Percentiles rank a stretch among this genome's conserved stretches.
These are phyloP conservation scores for Leccinum uliginosum DNA, from an alignment of 768 basidiomycete species.

Conservation along the genomic window DNA sequence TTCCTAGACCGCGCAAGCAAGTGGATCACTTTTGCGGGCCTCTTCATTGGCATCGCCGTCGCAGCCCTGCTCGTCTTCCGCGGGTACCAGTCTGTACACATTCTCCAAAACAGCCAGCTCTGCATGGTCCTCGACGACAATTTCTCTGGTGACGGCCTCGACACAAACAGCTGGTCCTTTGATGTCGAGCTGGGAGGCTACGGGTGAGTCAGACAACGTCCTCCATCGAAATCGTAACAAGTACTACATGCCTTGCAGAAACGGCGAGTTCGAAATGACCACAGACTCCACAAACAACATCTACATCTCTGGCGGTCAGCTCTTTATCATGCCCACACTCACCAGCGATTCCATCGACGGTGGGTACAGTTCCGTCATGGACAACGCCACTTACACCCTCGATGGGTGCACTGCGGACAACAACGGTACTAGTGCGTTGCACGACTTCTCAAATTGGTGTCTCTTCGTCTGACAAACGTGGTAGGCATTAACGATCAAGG, in stretches of 20 bases:
- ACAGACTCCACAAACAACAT: slow-evolving; percentile 37
- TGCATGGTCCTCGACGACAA: slow-evolving; percentile 48
- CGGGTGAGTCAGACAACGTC: slow-evolving; percentile 29
- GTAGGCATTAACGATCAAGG: slow-evolving; percentile 16
- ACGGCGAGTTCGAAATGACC: slow-evolving; percentile 57
- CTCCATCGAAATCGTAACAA: not conserved
- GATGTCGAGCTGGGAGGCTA: slow-evolving; percentile 55
- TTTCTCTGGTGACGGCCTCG: slow-evolving; percentile 38
- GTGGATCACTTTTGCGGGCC: slow-evolving; percentile 43
- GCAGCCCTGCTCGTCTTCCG: slow-evolving; percentile 44
- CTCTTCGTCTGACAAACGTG: not conserved
- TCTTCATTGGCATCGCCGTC: slow-evolving; percentile 39
- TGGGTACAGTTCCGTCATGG: slow-evolving; percentile 34
- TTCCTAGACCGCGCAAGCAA: slow-evolving; percentile 34
- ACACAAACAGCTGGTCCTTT: slow-evolving; percentile 41
- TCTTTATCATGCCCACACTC: slow-evolving; percentile 59
- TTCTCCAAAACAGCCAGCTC: slow-evolving; percentile 33
- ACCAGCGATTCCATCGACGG: slow-evolving; percentile 44
- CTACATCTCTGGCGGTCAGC: slow-evolving; percentile 44
- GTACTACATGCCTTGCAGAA: slow-evolving; percentile 23
- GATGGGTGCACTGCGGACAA: slow-evolving; percentile 31
- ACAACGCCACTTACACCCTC: slow-evolving; percentile 38
- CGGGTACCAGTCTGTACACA: slow-evolving; percentile 37
- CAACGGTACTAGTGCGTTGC: slow-evolving; percentile 1
- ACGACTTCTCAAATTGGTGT: not conserved